These are phyloP conservation scores for Beauveria scarabaeidicola DNA, from an alignment of 2,329 filamentous ascomycete genomes.

Conservation along the genomic window DNA sequence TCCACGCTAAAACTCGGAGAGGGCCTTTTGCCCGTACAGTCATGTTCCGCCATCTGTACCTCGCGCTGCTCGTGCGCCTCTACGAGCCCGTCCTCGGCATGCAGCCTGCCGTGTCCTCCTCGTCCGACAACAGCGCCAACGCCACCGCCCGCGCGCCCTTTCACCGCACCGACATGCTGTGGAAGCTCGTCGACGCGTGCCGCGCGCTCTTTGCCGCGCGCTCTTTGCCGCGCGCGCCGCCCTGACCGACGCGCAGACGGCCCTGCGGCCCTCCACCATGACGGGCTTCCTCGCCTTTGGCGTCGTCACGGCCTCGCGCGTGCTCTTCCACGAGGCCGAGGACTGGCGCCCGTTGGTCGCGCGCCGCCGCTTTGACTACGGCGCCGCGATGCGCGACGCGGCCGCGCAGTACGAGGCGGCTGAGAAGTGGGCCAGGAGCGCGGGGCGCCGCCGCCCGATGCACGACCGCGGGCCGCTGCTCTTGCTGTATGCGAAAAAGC, in stretches of 20 bases:
- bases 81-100: conserved; percentile 24
- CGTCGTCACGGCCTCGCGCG: conserved; percentile 4
- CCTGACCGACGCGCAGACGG: not conserved
- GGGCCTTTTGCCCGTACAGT: not conserved
- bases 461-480: not conserved
- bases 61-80: conserved; percentile 19
- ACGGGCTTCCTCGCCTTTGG: conserved; percentile 2
- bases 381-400: not conserved
- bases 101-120: conserved; percentile 8
- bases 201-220: not conserved
- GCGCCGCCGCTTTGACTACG: conserved; percentile 3
- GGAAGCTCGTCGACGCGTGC: conserved; percentile 6
- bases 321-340: conserved; percentile 7
- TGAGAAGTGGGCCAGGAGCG: not conserved
- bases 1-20: not conserved
- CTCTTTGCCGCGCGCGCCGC: not conserved
- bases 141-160: not conserved
- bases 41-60: conserved; percentile 17
- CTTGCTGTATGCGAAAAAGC: not conserved
- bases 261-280: conserved; percentile 1
- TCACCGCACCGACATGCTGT: conserved; percentile 8
- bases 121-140: not conserved
- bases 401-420: not conserved
- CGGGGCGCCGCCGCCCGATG: not conserved
- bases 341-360: conserved; percentile 2